Evolutionary conservation across 164 flowering plant genomes (phyloP), one percentile per base, ranked within the genome.

Genomic region (Dillenia turbinata): DNA sequence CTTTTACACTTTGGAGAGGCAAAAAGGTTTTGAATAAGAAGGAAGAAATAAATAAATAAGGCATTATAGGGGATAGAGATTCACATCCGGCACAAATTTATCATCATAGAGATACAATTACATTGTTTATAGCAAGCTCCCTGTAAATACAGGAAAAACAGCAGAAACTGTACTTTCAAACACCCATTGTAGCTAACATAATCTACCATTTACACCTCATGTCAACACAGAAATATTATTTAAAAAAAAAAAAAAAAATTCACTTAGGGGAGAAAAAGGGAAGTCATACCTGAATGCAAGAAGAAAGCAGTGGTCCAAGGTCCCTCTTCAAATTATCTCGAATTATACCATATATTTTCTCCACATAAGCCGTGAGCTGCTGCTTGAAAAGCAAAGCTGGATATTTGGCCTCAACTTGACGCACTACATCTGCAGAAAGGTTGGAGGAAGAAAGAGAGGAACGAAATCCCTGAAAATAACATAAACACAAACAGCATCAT

Each of bases 321-420:
- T 92, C 97, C 68, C 84, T 89, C 79, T 89, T 95, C 78, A 92
- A 67, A 73, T 95, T 89, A 70, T 95, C 99, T 52, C 97, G 83
- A 56, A 89, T 81, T 60, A 95, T 95, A 66, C 99, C 99, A 77
- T 82, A 89, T 15, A 95, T 92, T 81, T 95, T 95, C 76, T 95
- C 99, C 69, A 95, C 94, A 71, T 89, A 95, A 12, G 99, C 99
- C n/a, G 97, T 86, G 44, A 95, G 89, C 82, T 95, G 99, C 78
- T 95, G 94, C 83, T 89, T 95, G 76, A 95, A 95, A 66, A 95
- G 94, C 75, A 89, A 77, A 54, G 99, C 99, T 17, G 99, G 97
- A 68, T 95, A 92, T 69, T 95, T 95, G 4, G 97, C 99, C 70
- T 95, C 97, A 57, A 92, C 99, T 69, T 84, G 96, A 44, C 85